Evolutionary conservation across 2,329 filamentous ascomycete genomes (phyloP).

Genomic region (Pseudogymnoascus sp.): DNA sequence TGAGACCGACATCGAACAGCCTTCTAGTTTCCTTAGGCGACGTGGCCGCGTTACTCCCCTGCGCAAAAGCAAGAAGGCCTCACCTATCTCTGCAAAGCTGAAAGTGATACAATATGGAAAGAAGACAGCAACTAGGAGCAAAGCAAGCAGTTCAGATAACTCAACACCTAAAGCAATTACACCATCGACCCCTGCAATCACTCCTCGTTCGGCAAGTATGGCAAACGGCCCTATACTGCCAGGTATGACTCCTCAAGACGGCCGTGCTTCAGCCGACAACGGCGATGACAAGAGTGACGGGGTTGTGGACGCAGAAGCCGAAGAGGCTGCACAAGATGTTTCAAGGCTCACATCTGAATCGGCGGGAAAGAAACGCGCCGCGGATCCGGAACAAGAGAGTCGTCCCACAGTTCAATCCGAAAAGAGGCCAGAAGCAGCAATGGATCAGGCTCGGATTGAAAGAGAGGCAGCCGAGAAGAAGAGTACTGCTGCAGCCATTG

Average conservation of each 20-base stretch:
- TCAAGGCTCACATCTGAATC: background rate
- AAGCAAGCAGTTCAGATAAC: background rate
- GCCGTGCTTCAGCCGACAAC: background rate
- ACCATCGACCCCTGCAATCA: background rate
- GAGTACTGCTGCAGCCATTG: background rate
- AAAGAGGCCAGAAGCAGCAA: no score
- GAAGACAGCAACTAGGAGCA: background rate
- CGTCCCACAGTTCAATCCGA: no score
- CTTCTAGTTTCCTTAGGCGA: background rate
- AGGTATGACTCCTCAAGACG: background rate
- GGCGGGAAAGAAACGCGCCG: background rate
- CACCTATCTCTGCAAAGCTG: background rate
- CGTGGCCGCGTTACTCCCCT: background rate
- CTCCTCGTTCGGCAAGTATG: background rate
- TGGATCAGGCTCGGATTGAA: no score
- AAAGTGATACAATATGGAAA: background rate
- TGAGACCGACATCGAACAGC: background rate
- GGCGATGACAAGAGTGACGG: background rate
- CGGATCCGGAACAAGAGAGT: background rate
- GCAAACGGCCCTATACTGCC: background rate
- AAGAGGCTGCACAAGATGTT: background rate
- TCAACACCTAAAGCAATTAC: background rate
- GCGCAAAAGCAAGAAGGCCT: background rate
- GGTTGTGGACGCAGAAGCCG: background rate
- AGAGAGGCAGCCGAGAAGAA: no score